These are phyloP conservation scores for Jaltomata sinuosa DNA, from an alignment of 257 asterid species.

Conservation along the genomic window DNA sequence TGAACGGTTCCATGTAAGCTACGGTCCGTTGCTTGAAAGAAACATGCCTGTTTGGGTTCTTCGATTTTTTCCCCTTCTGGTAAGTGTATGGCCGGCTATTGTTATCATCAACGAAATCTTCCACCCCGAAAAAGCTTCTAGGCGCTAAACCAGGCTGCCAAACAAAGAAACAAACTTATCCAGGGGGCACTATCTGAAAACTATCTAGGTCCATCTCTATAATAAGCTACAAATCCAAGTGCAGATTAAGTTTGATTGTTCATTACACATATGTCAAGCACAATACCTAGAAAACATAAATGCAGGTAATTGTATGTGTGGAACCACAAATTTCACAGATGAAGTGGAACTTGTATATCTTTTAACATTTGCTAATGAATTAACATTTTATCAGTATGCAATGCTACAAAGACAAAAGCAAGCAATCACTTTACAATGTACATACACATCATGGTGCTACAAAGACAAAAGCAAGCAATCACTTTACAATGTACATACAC, in stretches of 20 bases:
- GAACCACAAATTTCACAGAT: not conserved
- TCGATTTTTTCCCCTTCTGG: conserved; percentile 75
- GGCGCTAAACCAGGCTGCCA: conserved; percentile 56
- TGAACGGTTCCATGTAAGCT: conserved; percentile 92
- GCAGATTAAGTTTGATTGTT: not conserved
- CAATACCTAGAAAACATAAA: not conserved
- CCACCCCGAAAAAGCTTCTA: conserved; percentile 94
- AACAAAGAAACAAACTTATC: not conserved
- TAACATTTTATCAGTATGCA: not conserved
- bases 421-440: too few species aligned
- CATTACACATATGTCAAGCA: not conserved
- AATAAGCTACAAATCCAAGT: not conserved
- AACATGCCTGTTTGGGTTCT: conserved; percentile 58
- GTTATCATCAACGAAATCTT: conserved; percentile 82
- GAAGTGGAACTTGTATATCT: not conserved
- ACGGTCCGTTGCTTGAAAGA: conserved; percentile 88
- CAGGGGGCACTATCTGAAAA: not conserved
- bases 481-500: not conserved
- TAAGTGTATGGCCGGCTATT: conserved; percentile 87
- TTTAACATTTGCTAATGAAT: not conserved
- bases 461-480: not conserved
- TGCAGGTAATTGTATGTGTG: not conserved
- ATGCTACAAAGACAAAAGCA: not conserved
- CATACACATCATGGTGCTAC: too few species aligned
- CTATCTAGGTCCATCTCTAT: not conserved